These are phyloP conservation scores for Hebeloma cylindrosporum DNA, from an alignment of 768 basidiomycete species.

Conservation along the genomic window DNA sequence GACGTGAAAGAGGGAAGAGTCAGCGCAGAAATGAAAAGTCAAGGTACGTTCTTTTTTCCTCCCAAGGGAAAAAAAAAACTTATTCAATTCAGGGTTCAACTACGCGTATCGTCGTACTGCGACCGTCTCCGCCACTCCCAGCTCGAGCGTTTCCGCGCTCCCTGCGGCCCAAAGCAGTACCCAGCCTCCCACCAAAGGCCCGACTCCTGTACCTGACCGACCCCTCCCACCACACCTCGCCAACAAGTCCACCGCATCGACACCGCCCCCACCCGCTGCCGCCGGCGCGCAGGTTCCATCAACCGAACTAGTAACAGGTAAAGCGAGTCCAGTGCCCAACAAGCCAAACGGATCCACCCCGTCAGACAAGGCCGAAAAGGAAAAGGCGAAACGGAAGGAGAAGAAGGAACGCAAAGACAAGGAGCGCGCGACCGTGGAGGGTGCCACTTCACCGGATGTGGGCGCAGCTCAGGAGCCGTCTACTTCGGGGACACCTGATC, in stretches of 20 bases:
- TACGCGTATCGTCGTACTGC: conserved; percentile 87
- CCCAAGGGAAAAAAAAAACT: neutral
- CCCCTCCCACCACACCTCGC: conserved; percentile 29
- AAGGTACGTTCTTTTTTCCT: conserved; percentile 54
- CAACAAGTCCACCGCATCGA: conserved; percentile 39
- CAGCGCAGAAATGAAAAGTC: conserved; percentile 88
- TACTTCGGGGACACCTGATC: conserved; percentile 25
- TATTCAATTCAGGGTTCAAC: conserved; percentile 82
- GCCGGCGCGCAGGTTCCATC: conserved; percentile 20
- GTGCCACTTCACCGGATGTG: conserved; percentile 31
- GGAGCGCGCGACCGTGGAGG: conserved; percentile 45
- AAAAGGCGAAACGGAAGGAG: conserved; percentile 57
- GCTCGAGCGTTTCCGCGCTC: conserved; percentile 52
- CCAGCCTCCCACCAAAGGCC: conserved; percentile 36
- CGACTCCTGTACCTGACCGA: conserved; percentile 37
- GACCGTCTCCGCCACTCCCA: conserved; percentile 58
- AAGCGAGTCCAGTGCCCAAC: conserved; percentile 35
- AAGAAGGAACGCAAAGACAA: conserved; percentile 63
- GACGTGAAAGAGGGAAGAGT: conserved; percentile 92
- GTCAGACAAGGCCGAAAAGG: conserved; percentile 54
- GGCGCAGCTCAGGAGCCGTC: conserved; percentile 27
- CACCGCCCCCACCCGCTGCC: conserved; percentile 30
- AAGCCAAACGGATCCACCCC: conserved; percentile 42
- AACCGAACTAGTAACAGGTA: conserved; percentile 21
- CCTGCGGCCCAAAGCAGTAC: conserved; percentile 36